Evolutionary conservation across 305 asterid genomes (phyloP), one percentile per base, ranked within the genome.

Genomic region (Withania somnifera): DNA sequence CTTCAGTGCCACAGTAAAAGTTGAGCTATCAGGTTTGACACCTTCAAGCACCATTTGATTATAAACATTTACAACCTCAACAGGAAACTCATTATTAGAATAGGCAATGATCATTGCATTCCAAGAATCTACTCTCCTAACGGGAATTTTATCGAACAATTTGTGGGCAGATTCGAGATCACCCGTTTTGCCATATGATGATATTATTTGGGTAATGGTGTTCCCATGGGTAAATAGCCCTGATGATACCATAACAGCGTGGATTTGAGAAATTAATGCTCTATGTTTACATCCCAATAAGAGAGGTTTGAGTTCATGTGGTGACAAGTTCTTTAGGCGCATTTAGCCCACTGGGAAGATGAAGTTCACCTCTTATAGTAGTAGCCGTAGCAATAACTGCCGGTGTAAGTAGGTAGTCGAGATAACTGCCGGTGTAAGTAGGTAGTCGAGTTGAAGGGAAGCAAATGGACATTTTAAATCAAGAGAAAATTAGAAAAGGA

Each of bases 21-120:
- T 91, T n/a, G 98, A 92, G 92, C 96, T 94, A 80, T 94, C 97
- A 9, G 91, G 97, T 86, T 87, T 90, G 40, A 85, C 85, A 63
- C 87, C 82, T 20, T 85, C 90, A 32, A 61, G 78, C 7, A 51
- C 76, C 94, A 92, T 84, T 61, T 69, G 80, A 53, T 84, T 83
- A 81, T 90, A 93, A 64, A 88, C 63, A 47, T 82, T 57, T 30
- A 90, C 22, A 75, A 87, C 95, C 84, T 89, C 86, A 34, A 17
- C 28, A 0, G 88, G 90, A 54, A 13, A 56, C 76, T 87, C 85
- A 20, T 82, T 77, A 11, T 91, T 88, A 38, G 91, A 92, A 82
- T 85, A 90, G 11, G 86, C 91, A 22, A 89, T 82, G 79, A 94
- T 84, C 87, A 94, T 84, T 19, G 97, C 95, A 50, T 93, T 94